These are phyloP conservation scores for Gomphus sp. DNA, from an alignment of 1,284 basidiomycete genomes.

Conservation along the genomic window DNA sequence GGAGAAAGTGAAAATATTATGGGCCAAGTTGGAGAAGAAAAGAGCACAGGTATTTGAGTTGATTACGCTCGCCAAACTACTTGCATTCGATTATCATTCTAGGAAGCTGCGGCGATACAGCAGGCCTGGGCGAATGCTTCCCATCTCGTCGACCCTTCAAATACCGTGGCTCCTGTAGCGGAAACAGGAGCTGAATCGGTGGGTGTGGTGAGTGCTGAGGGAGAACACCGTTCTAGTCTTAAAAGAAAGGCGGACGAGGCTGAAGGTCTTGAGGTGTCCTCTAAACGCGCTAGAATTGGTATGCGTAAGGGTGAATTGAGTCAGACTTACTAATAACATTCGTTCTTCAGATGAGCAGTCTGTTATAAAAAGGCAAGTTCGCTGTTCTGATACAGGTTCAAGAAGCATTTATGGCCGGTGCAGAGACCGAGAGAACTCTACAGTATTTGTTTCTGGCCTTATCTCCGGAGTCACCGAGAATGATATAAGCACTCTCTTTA, in stretches of 20 bases:
- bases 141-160: conserved; percentile 42
- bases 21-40: conserved; percentile 50
- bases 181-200: conserved; percentile 30
- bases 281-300: conserved; percentile 6
- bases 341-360: conserved; percentile 16
- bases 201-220: conserved; percentile 38
- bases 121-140: conserved; percentile 30
- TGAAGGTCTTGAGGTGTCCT: conserved; percentile 17
- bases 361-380: conserved; percentile 51
- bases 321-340: not conserved
- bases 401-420: not conserved
- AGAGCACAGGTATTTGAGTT: conserved; percentile 50
- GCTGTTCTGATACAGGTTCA: conserved; percentile 9
- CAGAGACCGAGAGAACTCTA: conserved; percentile 94
- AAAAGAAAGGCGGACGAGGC: conserved; percentile 59
- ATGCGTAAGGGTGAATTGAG: not conserved
- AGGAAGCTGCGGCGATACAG: conserved; percentile 55
- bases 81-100: conserved; percentile 2
- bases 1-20: conserved; percentile 59
- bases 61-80: not conserved
- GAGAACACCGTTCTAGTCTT: conserved; percentile 27
- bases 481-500: conserved; percentile 70
- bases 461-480: conserved; percentile 48
- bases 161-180: conserved; percentile 25
- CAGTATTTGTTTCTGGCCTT: conserved; percentile 79